Conservation (phyloP, 2,329 filamentous ascomycete genomes). For the Microsporum ferrugineum region DNA sequence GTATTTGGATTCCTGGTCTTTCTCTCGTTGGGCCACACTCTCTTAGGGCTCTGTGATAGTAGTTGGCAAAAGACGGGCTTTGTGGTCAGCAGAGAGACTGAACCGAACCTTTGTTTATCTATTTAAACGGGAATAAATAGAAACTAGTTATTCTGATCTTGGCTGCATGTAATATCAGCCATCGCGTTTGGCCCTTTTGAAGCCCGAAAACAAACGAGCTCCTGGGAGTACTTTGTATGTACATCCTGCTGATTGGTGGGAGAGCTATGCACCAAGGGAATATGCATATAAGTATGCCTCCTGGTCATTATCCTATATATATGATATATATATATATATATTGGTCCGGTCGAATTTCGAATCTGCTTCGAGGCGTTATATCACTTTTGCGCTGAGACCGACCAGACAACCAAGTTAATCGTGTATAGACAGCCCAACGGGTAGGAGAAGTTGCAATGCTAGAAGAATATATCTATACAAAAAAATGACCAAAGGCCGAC, state of each 20-base stretch:
- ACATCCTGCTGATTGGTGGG: no score
- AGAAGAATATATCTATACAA: constrained; percentile 1
- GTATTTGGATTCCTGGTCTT: background rate
- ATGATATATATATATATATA: background rate
- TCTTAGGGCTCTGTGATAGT: background rate
- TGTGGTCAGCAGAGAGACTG: background rate
- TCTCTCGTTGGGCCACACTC: background rate
- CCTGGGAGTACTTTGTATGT: background rate
- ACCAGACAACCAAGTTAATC: background rate
- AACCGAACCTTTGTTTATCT: background rate
- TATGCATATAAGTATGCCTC: background rate
- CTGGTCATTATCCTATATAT: background rate
- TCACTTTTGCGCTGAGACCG: background rate
- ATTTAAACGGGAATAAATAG: background rate
- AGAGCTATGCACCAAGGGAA: background rate
- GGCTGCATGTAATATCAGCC: constrained; percentile 13
- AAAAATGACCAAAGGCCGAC: background rate
- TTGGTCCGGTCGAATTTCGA: background rate
- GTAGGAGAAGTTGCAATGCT: background rate
- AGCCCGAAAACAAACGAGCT: background rate
- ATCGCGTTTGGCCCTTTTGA: background rate
- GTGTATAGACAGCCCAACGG: background rate
- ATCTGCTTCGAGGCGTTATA: background rate
- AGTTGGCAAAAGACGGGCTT: background rate
- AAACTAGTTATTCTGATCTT: constrained; percentile 11